Base-by-base conservation (phyloP, 257 asterid species). In the Solanum rostratum region DNA sequence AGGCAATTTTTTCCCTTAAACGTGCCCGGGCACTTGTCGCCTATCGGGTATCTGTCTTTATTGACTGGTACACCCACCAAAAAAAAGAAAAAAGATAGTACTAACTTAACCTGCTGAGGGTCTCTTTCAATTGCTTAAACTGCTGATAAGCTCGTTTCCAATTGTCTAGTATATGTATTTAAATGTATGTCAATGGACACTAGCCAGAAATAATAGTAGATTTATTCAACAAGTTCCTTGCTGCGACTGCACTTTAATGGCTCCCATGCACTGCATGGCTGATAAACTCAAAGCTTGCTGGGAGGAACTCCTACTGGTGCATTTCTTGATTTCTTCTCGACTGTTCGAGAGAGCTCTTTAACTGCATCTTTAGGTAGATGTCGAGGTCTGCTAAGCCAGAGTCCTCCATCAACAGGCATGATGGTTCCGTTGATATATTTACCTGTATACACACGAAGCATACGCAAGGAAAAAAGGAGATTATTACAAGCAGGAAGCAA, bases 321-420 rank as follows among this genome's bases (percentile, higher is more conserved):
- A 83, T 91, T 89, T 59, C 98, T 93, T 37, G 98, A 90, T 89
- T 90, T 92, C 83, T 85, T 91, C 91, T 95, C 97, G 11, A 95
- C 94, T 3, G 90, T 41, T 62, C 97, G 91, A 73, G 97, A 95
- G 79, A 93, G 80, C 85, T 90, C 87, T 82, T 87, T 93, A 30
- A 95, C 97, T 27, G 87, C 93, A 43, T 94, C 97, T 87, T 95
- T 95, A 9, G 91, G 69, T 60, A 95, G 69, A 82, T 86, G 84
- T 46, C 97, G 95, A 11, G 97, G 98, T 39, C 39, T 74, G 86
- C 98, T 93, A 90, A 95, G 80, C 98, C 99, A 94, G 71, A 90
- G 86, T 59, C 98, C 98, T 86, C 97, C 98, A 82, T 95, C 99
- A 37, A 95, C 91, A 2, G 89, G 86, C 85, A 94, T 41, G 37